Conservation (phyloP, 2,329 filamentous ascomycete genomes). For the Lomentospora prolificans region DNA sequence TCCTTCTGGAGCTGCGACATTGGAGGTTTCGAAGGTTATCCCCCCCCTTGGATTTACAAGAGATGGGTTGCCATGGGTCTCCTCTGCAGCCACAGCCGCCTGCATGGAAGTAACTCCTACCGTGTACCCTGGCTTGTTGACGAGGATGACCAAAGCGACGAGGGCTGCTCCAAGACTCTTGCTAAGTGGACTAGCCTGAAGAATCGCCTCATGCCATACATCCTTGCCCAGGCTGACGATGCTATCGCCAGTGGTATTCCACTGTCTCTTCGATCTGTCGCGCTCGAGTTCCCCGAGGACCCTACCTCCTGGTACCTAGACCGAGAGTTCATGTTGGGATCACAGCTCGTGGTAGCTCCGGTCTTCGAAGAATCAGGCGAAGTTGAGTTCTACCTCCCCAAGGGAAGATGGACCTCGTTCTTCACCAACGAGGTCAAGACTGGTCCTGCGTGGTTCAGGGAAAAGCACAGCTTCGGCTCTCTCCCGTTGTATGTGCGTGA, state of each 20-base stretch:
- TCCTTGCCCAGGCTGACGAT: conserved; percentile 32
- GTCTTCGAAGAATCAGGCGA: conserved; percentile 53
- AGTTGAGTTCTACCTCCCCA: conserved; percentile 56
- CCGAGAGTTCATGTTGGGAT: conserved; percentile 63
- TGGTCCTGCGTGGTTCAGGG: conserved; percentile 48
- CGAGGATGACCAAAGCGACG: conserved; percentile 44
- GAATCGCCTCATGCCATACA: conserved; percentile 41
- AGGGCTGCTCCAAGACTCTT: conserved; percentile 42
- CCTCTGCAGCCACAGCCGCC: conserved; percentile 57
- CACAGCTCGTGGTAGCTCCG: conserved; percentile 52
- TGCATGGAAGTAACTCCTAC: conserved; percentile 62
- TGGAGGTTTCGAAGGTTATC: conserved; percentile 61
- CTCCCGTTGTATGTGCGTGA: conserved; percentile 50
- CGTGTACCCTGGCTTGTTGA: conserved; percentile 69
- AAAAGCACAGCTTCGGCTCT: conserved; percentile 48
- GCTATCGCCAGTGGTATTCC: conserved; percentile 43
- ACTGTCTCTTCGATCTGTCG: conserved; percentile 53
- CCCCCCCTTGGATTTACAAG: conserved; percentile 62
- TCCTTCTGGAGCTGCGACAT: conserved; percentile 64
- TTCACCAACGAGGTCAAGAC: conserved; percentile 38
- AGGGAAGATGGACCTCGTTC: conserved; percentile 36
- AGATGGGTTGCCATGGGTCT: conserved; percentile 70
- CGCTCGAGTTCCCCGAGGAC: conserved; percentile 62
- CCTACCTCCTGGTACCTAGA: conserved; percentile 59
- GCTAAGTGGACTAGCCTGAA: conserved; percentile 39